phyloP scores from a whole-genome alignment of 805 yeast species.

The Ogataea nonfermentans region DNA sequence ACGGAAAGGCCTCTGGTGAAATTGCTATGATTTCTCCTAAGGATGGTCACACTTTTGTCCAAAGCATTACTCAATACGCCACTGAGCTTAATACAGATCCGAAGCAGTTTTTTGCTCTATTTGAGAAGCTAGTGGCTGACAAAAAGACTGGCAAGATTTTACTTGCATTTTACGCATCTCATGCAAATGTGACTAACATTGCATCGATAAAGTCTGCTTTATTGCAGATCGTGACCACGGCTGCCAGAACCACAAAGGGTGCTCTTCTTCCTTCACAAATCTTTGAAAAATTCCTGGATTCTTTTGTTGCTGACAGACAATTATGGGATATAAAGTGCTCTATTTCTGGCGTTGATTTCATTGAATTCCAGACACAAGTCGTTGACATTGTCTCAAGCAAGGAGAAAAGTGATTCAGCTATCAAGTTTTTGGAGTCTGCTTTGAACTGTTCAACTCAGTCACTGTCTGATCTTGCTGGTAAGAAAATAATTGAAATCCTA shows the following conservation, averaged over 20 bases:
- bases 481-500: constrained; percentile 56
- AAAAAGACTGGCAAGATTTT: constrained; percentile 55
- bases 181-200: constrained; percentile 51
- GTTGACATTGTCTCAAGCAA: constrained; percentile 59
- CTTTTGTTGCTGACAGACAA: constrained; percentile 47
- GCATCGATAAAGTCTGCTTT: constrained; percentile 57
- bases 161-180: constrained; percentile 66
- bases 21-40: constrained; percentile 61
- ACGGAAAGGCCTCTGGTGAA: constrained; percentile 46
- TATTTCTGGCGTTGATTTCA: constrained; percentile 48
- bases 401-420: constrained; percentile 56
- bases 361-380: constrained; percentile 54
- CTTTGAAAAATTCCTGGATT: constrained; percentile 43
- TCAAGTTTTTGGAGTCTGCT: constrained; percentile 57
- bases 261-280: constrained; percentile 46
- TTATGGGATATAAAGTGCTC: constrained; percentile 44
- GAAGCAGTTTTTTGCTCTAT: constrained; percentile 40
- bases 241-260: constrained; percentile 38
- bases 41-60: constrained; percentile 52
- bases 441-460: constrained; percentile 45
- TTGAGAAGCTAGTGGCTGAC: constrained; percentile 41
- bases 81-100: constrained; percentile 51
- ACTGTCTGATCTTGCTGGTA: constrained; percentile 47
- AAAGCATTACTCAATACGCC: constrained; percentile 36
- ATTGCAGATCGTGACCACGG: constrained; percentile 43